phyloP scores from a whole-genome alignment of 75 land plant genomes.

The Larix kaempferi region DNA sequence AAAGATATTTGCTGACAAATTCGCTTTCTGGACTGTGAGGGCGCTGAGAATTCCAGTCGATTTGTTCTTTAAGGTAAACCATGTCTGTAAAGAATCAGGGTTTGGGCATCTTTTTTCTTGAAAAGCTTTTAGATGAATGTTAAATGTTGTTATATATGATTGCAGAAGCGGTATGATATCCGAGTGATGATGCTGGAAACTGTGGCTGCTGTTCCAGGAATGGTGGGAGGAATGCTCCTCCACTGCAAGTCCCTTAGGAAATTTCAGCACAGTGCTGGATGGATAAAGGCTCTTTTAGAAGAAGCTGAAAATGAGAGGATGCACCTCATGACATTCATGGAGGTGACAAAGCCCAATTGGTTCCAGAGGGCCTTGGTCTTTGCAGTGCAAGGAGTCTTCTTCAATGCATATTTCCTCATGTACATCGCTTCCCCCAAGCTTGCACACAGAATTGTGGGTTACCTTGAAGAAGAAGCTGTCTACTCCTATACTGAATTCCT shows the following conservation, averaged over 20 bases:
- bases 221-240: constrained; percentile 50
- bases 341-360: constrained; percentile 45
- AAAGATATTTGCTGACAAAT: constrained; percentile 24
- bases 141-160: background rate
- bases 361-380: constrained; percentile 49
- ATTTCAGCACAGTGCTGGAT: constrained; percentile 58
- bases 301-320: constrained; percentile 59
- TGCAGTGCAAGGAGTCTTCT: constrained; percentile 48
- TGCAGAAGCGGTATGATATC: constrained; percentile 38
- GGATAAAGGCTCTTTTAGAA: constrained; percentile 49
- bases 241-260: constrained; percentile 41
- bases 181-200: constrained; percentile 48
- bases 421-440: constrained; percentile 44
- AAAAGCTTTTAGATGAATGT: background rate
- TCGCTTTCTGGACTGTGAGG: constrained; percentile 58
- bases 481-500: constrained; percentile 54
- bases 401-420: constrained; percentile 41
- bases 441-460: constrained; percentile 52
- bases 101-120: background rate
- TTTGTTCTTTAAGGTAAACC: constrained; percentile 56
- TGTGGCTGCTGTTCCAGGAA: constrained; percentile 48
- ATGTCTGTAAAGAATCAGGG: background rate
- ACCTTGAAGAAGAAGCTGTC: constrained; percentile 56
- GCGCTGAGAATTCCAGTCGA: constrained; percentile 49
- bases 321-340: constrained; percentile 51